Evolutionary conservation across 495 filamentous ascomycete species (phyloP), one percentile per base, ranked within the genome.

Genomic region (Aspergillus heteromorphus): DNA sequence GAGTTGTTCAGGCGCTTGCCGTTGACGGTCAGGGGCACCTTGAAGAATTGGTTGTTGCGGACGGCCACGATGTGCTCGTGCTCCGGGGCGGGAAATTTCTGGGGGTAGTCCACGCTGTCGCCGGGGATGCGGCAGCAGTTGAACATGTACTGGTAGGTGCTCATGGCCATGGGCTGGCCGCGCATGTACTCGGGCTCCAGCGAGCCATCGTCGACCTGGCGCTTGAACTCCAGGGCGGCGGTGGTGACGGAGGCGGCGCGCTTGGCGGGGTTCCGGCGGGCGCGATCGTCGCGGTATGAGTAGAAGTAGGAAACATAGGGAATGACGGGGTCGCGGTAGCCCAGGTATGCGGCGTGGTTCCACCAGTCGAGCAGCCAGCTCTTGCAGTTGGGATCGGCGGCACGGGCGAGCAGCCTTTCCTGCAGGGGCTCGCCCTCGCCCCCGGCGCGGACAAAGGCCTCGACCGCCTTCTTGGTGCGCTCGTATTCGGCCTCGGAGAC

Each of bases 241-340:
- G 87, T 88, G 2, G 88, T 84, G 59, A 99, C 83, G 42, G 91
- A 91, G 0, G 95, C 95, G 13, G 95, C 95, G 53, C 95, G 87
- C 77, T 93, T 92, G 53, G 86, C 87, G 4, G 93, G 95, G 74
- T 95, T 80, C 31, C 91, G 85, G 51, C 92, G 84, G 63, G 86
- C 79, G 48, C 91, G 85, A 68, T 99, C 95, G 69, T 99, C 95
- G 51, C 87, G 83, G 79, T 96, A 92, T 31, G 91, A 96, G 77
- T 99, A 99, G 75, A 99, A 99, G 79, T 99, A 99, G 68, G 90
- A 95, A 59, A 99, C 95, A 68, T 97, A 99, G 52, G 95, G 95
- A 25, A 97, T 88, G 23, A 99, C 89, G 31, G 95, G 95, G 71
- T 97, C 95, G 55, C 92, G 88, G 78, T 96, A 96, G 54, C 66